Evolutionary conservation across 371 early-diverging fungal genomes (phyloP).

Genomic region (Circinella umbellata): DNA sequence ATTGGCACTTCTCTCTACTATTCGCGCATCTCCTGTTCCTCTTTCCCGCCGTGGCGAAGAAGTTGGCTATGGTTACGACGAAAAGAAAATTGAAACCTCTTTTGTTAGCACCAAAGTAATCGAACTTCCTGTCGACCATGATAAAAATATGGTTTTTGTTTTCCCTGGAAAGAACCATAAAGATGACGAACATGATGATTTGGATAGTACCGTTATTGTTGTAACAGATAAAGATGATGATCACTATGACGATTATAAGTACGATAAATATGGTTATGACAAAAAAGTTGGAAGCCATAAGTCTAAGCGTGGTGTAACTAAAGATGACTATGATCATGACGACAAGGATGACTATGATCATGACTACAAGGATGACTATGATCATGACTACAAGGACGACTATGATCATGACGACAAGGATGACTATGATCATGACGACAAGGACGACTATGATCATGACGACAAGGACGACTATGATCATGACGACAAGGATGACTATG

Average conservation of each 20-base stretch:
- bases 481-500: not conserved
- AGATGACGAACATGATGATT: not conserved
- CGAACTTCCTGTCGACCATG: not conserved
- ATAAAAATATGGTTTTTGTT: not conserved
- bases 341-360: not conserved
- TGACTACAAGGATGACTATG: not conserved
- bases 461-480: not conserved
- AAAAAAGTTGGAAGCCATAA: too few relatives aligned
- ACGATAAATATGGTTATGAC: not conserved
- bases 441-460: not conserved
- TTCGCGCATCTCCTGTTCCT: not conserved
- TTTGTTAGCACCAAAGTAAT: not conserved
- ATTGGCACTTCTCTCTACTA: not conserved
- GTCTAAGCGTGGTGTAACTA: not conserved
- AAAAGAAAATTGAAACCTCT: not conserved
- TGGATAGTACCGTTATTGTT: not conserved
- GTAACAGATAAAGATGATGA: not conserved
- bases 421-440: not conserved
- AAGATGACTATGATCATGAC: not conserved
- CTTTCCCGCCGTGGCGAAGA: conserved; percentile 1
- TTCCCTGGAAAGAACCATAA: not conserved
- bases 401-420: not conserved
- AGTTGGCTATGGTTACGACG: not conserved
- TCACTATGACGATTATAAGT: not conserved
- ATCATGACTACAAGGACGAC: not conserved